phyloP scores from a whole-genome alignment of 495 filamentous ascomycete genomes.

The Recurvomyces mirabilis region DNA sequence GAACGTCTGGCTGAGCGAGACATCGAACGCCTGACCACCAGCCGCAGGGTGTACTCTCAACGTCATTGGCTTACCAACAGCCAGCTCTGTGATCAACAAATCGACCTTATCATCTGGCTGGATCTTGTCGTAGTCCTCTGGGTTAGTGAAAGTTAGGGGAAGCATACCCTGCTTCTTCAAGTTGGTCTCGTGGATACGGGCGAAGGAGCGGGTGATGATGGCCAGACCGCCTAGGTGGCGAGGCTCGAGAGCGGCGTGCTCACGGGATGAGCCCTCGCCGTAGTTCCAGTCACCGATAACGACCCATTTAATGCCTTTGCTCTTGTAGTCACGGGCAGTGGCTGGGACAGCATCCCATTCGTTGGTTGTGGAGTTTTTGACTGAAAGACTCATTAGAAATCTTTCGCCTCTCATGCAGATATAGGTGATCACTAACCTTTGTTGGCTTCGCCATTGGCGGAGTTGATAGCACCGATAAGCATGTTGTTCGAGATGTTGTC shows the following conservation, averaged over 20 bases:
- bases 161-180: slow-evolving; percentile 99
- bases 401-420: no score
- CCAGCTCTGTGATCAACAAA: slow-evolving; percentile 79
- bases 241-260: slow-evolving; percentile 96
- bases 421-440: no score
- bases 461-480: slow-evolving; percentile 96
- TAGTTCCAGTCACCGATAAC: slow-evolving; percentile 99
- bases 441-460: slow-evolving; percentile 93
- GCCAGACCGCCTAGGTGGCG: slow-evolving; percentile 94
- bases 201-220: slow-evolving; percentile 91
- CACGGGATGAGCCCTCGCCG: slow-evolving; percentile 92
- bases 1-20: slow-evolving; percentile 87
- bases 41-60: slow-evolving; percentile 83
- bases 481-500: slow-evolving; percentile 99
- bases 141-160: slow-evolving; percentile 86
- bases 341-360: slow-evolving; percentile 81
- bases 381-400: no score
- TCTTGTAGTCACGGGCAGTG: slow-evolving; percentile 97
- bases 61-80: slow-evolving; percentile 87
- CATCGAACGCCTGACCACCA: slow-evolving; percentile 59
- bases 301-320: slow-evolving; percentile 89
- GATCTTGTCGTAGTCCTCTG: slow-evolving; percentile 97
- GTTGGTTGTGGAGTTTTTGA: slow-evolving; percentile 81
- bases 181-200: slow-evolving; percentile 99
- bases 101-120: slow-evolving; percentile 85